Base-by-base conservation (phyloP, 2,329 filamentous ascomycete genomes). In the Coniosporium tulheliwenetii region DNA sequence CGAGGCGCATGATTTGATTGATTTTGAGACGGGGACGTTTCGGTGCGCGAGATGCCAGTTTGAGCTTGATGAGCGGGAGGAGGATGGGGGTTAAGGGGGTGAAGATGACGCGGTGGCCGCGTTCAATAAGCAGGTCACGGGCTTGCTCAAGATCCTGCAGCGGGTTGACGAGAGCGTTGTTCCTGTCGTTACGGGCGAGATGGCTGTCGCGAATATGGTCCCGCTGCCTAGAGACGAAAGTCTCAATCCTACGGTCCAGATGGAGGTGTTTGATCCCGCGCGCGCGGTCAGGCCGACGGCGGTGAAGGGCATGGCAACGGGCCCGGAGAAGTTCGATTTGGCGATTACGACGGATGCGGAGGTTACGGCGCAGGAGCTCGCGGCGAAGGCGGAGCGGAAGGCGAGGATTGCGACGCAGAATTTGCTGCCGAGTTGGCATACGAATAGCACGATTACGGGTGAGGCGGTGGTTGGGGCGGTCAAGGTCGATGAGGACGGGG, bases 1-100 rank as follows among this genome's bases (percentile, higher is more conserved):
- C 60, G 87, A 96, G 49, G 87, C 93, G 1, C 65, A 96, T 40
- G 85, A 93, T 61, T 78, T 74, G 44, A 69, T 78, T 34, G 77
- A 81, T 39, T 68, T 70, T 1, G 60, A 63, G 2, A 57, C 44
- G 44, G 61, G 46, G 41, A 63, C 67, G 37, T 96, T 96, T 56
- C 63, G 81, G 37, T 98, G 91, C 60, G 80, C 87, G 54, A 76
- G 79, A 39, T 98, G 91, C 62, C 69, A 71, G 14, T 67, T 66
- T 41, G 61, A 74, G 2, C 68, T 93, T 16, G 69, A 73, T 8
- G 47, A 48, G 0, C 75, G 76, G 41, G 76, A 81, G 47, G 16
- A 14, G 13, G 30, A 12, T 26, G 36, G 10, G 15, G 70, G 76
- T 33, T 75, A 83, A 44, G 75, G 77, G 32, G 72, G 77, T 42